These are phyloP conservation scores for Combretum micranthum DNA, from an alignment of 345 rosid genomes.

Conservation along the genomic window DNA sequence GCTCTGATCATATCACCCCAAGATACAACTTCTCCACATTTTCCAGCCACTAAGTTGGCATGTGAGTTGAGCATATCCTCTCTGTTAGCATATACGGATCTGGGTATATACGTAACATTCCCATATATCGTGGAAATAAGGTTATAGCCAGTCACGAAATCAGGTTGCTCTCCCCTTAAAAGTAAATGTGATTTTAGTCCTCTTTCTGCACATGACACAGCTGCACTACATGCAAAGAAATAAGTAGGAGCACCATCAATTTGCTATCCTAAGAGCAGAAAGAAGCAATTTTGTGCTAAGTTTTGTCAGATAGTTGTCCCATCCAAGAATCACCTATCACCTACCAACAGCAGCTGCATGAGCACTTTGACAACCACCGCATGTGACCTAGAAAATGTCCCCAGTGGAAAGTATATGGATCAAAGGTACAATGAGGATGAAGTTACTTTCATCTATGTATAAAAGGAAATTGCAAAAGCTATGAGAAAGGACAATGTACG, in stretches of 20 bases:
- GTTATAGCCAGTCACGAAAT: conserved; percentile 74
- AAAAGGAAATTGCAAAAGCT: too few species aligned
- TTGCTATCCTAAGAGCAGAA: neutral
- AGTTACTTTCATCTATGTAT: too few species aligned
- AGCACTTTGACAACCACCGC: conserved; percentile 96
- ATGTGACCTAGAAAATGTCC: conserved; percentile 66
- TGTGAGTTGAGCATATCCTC: conserved; percentile 49
- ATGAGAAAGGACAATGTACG: too few species aligned
- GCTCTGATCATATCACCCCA: conserved; percentile 47
- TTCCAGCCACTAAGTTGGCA: conserved; percentile 51
- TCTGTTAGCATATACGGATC: conserved; percentile 57
- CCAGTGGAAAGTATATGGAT: conserved; percentile 20
- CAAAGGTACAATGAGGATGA: neutral
- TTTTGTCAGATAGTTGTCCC: too few species aligned
- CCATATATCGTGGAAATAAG: conserved; percentile 70
- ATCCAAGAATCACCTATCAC: conserved; percentile 3
- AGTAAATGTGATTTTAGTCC: conserved; percentile 81
- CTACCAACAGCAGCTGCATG: conserved; percentile 86
- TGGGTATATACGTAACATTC: conserved; percentile 54
- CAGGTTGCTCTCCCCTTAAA: conserved; percentile 81
- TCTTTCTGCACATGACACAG: conserved; percentile 85
- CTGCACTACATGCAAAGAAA: conserved; percentile 29
- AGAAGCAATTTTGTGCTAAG: neutral
- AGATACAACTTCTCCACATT: conserved; percentile 32
- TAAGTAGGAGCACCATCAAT: neutral